Conservation (phyloP, 768 basidiomycete genomes). For the Pisolithus microcarpus region DNA sequence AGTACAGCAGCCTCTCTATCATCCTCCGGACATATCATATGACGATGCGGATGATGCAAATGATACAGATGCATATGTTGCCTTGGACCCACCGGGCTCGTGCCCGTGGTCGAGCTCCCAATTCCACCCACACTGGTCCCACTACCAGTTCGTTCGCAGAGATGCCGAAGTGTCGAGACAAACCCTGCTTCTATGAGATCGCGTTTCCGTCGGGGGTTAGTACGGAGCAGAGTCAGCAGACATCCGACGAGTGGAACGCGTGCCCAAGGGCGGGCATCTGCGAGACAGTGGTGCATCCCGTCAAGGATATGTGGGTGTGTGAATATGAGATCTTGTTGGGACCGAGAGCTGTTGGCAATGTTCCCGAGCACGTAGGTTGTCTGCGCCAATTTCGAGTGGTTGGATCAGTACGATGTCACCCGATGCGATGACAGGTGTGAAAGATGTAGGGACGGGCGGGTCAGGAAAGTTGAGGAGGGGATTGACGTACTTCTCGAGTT, state of each 20-base stretch:
- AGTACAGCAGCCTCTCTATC: conserved; percentile 53
- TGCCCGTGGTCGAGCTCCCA: conserved; percentile 5
- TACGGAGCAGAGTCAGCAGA: conserved; percentile 48
- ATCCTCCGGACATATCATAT: conserved; percentile 44
- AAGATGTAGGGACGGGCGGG: background rate
- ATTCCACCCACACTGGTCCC: conserved; percentile 20
- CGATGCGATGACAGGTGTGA: no score
- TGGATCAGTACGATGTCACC: no score
- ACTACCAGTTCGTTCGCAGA: conserved; percentile 32
- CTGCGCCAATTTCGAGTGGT: conserved; percentile 16
- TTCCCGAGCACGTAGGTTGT: conserved; percentile 62
- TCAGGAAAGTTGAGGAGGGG: background rate
- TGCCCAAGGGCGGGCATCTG: conserved; percentile 49
- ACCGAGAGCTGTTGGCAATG: conserved; percentile 51
- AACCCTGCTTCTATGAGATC: conserved; percentile 41
- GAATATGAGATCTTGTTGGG: conserved; percentile 48
- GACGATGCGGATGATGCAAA: conserved; percentile 10
- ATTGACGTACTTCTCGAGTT: conserved; percentile 39
- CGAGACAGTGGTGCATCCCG: conserved; percentile 51
- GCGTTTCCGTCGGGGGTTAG: conserved; percentile 30
- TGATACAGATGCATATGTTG: background rate
- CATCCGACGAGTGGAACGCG: conserved; percentile 56
- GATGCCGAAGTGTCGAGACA: conserved; percentile 35
- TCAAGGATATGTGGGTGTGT: conserved; percentile 43
- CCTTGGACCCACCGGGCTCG: background rate